Conservation (phyloP, 768 basidiomycete genomes). For the Russula vinacea region DNA sequence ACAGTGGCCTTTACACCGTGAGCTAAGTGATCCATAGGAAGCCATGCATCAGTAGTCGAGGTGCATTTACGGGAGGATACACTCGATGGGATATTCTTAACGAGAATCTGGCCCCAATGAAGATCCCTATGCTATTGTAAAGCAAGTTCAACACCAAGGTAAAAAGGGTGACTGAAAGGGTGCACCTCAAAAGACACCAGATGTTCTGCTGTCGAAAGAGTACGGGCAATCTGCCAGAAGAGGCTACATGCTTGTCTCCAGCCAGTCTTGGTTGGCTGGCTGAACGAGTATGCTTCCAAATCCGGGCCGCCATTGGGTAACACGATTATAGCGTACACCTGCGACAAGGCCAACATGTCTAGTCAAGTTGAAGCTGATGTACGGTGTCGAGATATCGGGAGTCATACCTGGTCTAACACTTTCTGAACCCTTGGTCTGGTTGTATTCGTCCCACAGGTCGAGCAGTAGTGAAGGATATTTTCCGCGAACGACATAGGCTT, state of each 20-base stretch:
- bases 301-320: conserved; percentile 89
- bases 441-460: conserved; percentile 84
- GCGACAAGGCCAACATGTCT: conserved; percentile 75
- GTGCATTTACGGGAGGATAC: conserved; percentile 32
- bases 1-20: conserved; percentile 78
- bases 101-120: conserved; percentile 96
- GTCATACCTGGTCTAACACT: conserved; percentile 77
- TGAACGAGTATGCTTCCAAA: conserved; percentile 80
- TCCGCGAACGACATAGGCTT: conserved; percentile 84
- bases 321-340: conserved; percentile 86
- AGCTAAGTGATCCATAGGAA: conserved; percentile 60
- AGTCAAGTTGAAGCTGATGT: conserved; percentile 17
- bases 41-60: conserved; percentile 28
- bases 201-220: conserved; percentile 77
- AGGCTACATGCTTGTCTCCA: conserved; percentile 88
- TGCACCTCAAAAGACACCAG: conserved; percentile 84
- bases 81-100: conserved; percentile 49
- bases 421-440: conserved; percentile 70
- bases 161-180: conserved; percentile 4
- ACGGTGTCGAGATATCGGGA: neutral
- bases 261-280: conserved; percentile 49
- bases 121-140: conserved; percentile 85
- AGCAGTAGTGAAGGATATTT: conserved; percentile 77
- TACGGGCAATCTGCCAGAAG: conserved; percentile 84
- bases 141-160: conserved; percentile 1